Conservation (phyloP, 257 asterid genomes). For the Anisodus acutangulus region DNA sequence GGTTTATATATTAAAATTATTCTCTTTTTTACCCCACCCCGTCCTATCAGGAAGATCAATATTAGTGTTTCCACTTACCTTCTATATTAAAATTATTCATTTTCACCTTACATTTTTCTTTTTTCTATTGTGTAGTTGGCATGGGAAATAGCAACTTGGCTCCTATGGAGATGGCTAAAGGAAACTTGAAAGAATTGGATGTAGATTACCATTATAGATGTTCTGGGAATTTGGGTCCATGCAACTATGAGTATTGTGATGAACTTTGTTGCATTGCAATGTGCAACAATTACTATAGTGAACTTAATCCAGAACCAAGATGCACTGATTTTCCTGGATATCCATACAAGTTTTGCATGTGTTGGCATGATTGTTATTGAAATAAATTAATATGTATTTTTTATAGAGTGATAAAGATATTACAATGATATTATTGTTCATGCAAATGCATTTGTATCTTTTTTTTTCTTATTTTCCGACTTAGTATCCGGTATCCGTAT, state of each 20-base stretch:
- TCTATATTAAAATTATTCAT: not conserved
- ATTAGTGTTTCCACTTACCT: not conserved
- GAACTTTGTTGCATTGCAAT: not conserved
- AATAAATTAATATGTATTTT: not conserved
- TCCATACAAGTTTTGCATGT: slow-evolving; percentile 20
- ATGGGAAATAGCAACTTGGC: slow-evolving; percentile 19
- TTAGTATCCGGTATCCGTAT: not conserved
- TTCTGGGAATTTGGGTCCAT: slow-evolving; percentile 18
- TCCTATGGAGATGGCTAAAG: slow-evolving; percentile 3
- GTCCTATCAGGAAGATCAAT: not conserved
- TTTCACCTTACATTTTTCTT: not conserved
- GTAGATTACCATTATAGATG: slow-evolving; percentile 2
- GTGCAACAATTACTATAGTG: not conserved
- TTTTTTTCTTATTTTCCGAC: fast-evolving
- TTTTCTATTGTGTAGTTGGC: not conserved
- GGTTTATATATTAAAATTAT: no score
- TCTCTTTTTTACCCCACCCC: not conserved
- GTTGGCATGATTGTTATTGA: slow-evolving; percentile 30
- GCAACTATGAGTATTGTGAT: not conserved
- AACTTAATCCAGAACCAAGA: slow-evolving; percentile 1
- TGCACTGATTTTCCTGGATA: not conserved
- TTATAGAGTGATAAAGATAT: not conserved
- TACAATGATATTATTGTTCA: not conserved
- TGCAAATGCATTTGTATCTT: not conserved
- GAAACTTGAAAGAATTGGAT: not conserved